A percentile compares a stretch with the other conserved stretches of the same genome.
Evolutionary conservation across 1,139 yeast species (phyloP).

Genomic region (Diutina catenulata): DNA sequence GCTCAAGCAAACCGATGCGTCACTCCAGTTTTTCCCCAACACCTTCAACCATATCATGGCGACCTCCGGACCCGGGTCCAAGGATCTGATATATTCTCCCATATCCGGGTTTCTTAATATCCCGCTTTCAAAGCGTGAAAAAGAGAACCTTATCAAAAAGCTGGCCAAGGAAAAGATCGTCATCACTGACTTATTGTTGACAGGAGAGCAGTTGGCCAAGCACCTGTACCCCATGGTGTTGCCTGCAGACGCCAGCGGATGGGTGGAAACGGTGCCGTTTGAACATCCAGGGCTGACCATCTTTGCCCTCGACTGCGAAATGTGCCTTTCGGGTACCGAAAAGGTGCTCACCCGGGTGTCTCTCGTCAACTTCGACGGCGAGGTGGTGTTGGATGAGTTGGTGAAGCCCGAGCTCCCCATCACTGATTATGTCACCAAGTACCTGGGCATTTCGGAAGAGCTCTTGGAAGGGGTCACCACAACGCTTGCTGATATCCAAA

Average conservation of each 20-base stretch:
- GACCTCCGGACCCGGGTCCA: conserved; percentile 50
- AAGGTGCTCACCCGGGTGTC: conserved; percentile 71
- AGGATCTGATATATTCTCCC: conserved; percentile 42
- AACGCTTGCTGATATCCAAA: conserved; percentile 56
- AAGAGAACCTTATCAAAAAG: conserved; percentile 16
- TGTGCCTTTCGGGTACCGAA: conserved; percentile 57
- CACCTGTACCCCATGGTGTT: conserved; percentile 52
- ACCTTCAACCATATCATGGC: conserved; percentile 32
- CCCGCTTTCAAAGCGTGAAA: conserved; percentile 46
- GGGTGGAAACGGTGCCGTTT: conserved; percentile 46
- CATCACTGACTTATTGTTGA: conserved; percentile 41
- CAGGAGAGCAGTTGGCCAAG: conserved; percentile 29
- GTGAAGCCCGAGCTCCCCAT: conserved; percentile 71
- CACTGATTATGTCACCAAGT: conserved; percentile 67
- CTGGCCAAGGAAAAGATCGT: conserved; percentile 31
- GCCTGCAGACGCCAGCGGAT: conserved; percentile 12
- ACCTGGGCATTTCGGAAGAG: conserved; percentile 79
- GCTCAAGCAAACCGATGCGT: conserved; percentile 12
- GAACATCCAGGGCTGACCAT: conserved; percentile 48
- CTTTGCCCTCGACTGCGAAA: conserved; percentile 87
- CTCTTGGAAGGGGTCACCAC: conserved; percentile 51
- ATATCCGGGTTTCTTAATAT: conserved; percentile 39
- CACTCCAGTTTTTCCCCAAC: conserved; percentile 24
- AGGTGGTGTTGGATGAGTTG: conserved; percentile 52
- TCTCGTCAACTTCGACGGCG: conserved; percentile 49